Evolutionary conservation across 805 yeast genomes (phyloP), one percentile per base, ranked within the genome.

Genomic region (Priceomyces medius): DNA sequence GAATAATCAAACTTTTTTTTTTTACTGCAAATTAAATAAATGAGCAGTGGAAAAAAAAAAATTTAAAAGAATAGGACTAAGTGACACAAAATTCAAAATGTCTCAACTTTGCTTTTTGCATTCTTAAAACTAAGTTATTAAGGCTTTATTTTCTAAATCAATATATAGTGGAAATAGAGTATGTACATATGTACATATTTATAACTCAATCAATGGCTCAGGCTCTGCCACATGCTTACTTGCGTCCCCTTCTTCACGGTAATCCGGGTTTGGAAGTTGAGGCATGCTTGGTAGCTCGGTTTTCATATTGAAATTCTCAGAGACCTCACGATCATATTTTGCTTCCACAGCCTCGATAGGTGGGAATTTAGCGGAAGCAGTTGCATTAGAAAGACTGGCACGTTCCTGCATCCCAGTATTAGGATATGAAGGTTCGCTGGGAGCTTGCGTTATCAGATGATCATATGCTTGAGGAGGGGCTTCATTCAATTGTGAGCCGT

Each of bases 171-270:
- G n/a, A n/a, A n/a, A n/a, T n/a, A n/a, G n/a, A n/a, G n/a, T n/a
- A n/a, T n/a, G n/a, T n/a, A n/a, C n/a, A 32, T 16, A 14, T 32
- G n/a, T 9, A 12, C 16, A 9, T 18, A 35, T 7, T 35, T 53
- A 68, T 31, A 70, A 48, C 45, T 70, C 75, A 41, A 70, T 70
- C 40, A 70, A 60, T 13, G 72, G 69, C 44, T 65, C 71, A 6
- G 73, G 73, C 46, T 66, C 73, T 10, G 54, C 49, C 4, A 46
- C 52, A 31, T 35, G 38, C 14, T 32, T 38, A 14, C 37, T 31
- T 14, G 39, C n/a, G 12, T 35, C 37, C 19, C 40, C 36, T 26
- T 34, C 38, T 9, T 26, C 12, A 4, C n/a, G n/a, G 31, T 17
- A 14, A 21, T 18, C 21, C 18, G 33, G 38, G 12, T 36, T 23